These are phyloP conservation scores for Chaetomium globosum DNA, from an alignment of 2,329 filamentous ascomycete genomes.

Conservation along the genomic window DNA sequence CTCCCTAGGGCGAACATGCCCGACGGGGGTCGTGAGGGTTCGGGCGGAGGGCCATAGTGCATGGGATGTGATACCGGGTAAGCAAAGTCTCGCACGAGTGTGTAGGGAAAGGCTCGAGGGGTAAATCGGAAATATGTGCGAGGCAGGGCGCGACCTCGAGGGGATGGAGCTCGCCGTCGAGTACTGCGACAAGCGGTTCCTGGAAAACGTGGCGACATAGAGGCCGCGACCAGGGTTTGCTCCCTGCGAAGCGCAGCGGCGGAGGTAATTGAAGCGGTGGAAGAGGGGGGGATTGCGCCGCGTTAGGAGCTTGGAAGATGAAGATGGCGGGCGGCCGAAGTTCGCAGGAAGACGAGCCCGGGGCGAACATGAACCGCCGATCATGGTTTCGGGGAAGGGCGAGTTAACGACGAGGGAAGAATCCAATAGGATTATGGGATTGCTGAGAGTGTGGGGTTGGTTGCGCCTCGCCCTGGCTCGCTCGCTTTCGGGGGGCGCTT, in stretches of 20 bases:
- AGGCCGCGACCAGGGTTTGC: slow-evolving; percentile 63
- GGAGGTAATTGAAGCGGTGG: slow-evolving; percentile 63
- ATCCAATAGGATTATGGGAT: slow-evolving; percentile 20
- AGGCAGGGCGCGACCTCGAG: slow-evolving; percentile 74
- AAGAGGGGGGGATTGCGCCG: slow-evolving; percentile 58
- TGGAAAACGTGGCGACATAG: slow-evolving; percentile 78
- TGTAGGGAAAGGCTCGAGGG: slow-evolving; percentile 81
- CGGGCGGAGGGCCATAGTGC: slow-evolving; percentile 89
- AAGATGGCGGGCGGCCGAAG: slow-evolving; percentile 54
- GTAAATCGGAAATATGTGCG: slow-evolving; percentile 80
- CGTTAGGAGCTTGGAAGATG: slow-evolving; percentile 51
- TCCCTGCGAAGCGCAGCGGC: slow-evolving; percentile 57
- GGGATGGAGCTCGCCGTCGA: slow-evolving; percentile 67
- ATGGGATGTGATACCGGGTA: slow-evolving; percentile 81
- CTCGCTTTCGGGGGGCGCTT: slow-evolving; percentile 6
- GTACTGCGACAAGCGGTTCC: slow-evolving; percentile 81
- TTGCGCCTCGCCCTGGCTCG: slow-evolving; percentile 30
- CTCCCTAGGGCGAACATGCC: slow-evolving; percentile 83
- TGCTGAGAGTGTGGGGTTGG: slow-evolving; percentile 26
- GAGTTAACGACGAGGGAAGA: slow-evolving; percentile 38
- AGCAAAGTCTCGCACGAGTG: slow-evolving; percentile 94
- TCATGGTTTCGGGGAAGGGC: slow-evolving; percentile 46
- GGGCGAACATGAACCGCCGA: slow-evolving; percentile 62
- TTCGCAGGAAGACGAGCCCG: slow-evolving; percentile 56
- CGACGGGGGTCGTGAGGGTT: slow-evolving; percentile 69